These are phyloP conservation scores for Berkeleyomyces basicola DNA, from an alignment of 2,329 filamentous ascomycete genomes.

Conservation along the genomic window DNA sequence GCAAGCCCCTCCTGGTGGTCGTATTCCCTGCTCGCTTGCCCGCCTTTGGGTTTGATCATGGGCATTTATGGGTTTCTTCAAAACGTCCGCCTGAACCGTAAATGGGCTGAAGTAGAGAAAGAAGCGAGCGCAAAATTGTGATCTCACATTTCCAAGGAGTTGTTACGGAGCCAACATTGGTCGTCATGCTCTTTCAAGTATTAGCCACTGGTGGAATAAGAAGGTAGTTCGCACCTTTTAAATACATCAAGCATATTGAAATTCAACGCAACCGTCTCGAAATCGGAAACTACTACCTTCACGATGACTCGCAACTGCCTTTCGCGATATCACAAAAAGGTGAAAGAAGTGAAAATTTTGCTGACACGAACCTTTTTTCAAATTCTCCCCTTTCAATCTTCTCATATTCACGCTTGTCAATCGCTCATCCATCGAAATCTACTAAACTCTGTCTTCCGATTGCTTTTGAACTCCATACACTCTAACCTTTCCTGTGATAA, in stretches of 20 bases:
- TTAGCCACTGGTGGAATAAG: background rate
- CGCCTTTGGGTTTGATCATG: conserved; percentile 54
- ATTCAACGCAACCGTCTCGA: background rate
- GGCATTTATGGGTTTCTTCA: conserved; percentile 57
- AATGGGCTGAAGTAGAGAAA: conserved; percentile 47
- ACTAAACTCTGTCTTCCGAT: background rate
- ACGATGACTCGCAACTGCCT: background rate
- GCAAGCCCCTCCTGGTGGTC: conserved; percentile 71
- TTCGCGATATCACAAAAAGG: background rate
- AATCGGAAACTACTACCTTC: background rate
- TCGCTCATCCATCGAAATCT: background rate
- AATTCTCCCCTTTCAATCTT: background rate
- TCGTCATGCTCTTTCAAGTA: background rate
- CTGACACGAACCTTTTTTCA: background rate
- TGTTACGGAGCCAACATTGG: too few species aligned
- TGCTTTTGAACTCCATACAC: too few species aligned
- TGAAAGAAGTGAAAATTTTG: background rate
- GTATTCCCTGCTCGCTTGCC: conserved; percentile 50
- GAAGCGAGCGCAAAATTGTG: conserved; percentile 29
- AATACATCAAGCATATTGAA: background rate
- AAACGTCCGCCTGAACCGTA: conserved; percentile 50
- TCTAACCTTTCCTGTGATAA: too few species aligned
- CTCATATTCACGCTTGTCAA: background rate
- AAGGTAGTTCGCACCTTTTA: background rate
- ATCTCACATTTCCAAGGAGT: conserved; percentile 1